A percentile compares a stretch with the other conserved stretches of the same genome.
phyloP scores from a whole-genome alignment of 805 yeast species.

The Myxozyma mucilagina region DNA sequence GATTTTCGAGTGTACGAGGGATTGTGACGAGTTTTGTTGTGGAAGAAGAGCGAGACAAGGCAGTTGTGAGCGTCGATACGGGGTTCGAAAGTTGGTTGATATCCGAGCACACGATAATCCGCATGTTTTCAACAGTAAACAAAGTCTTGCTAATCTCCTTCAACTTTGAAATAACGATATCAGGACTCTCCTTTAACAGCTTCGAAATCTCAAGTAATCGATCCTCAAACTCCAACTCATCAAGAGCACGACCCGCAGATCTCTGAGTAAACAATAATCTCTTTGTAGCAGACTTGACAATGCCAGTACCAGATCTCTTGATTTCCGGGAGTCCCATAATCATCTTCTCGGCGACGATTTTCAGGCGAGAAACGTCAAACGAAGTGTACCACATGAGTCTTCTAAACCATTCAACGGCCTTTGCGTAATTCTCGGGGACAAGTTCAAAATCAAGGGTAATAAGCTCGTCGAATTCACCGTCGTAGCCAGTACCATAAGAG shows the following conservation, averaged over 20 bases:
- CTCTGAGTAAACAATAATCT: slow-evolving; percentile 55
- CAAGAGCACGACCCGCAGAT: slow-evolving; percentile 66
- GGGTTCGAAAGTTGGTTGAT: slow-evolving; percentile 54
- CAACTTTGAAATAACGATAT: slow-evolving; percentile 48
- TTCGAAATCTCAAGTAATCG: slow-evolving; percentile 52
- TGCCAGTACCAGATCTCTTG: slow-evolving; percentile 61
- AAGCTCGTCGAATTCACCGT: slow-evolving; percentile 64
- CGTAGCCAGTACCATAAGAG: slow-evolving; percentile 57
- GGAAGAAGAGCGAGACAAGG: not conserved
- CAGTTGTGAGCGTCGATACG: slow-evolving; percentile 41
- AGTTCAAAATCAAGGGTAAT: slow-evolving; percentile 63
- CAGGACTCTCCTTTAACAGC: slow-evolving; percentile 50
- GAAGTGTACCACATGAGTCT: slow-evolving; percentile 63
- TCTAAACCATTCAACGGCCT: slow-evolving; percentile 75
- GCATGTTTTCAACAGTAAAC: slow-evolving; percentile 59
- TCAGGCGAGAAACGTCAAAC: slow-evolving; percentile 72
- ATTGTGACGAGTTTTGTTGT: slow-evolving; percentile 35
- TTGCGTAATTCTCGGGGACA: slow-evolving; percentile 58
- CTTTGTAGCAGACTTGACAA: slow-evolving; percentile 65
- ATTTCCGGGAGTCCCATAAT: slow-evolving; percentile 61
- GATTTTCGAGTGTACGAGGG: slow-evolving; percentile 50
- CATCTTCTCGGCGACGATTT: slow-evolving; percentile 62
- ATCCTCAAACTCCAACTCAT: slow-evolving; percentile 62
- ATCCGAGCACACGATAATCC: slow-evolving; percentile 73
- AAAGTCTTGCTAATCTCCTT: slow-evolving; percentile 55